Conservation (phyloP, 2,329 filamentous ascomycete species). For the Drechslerella stenobrocha region DNA sequence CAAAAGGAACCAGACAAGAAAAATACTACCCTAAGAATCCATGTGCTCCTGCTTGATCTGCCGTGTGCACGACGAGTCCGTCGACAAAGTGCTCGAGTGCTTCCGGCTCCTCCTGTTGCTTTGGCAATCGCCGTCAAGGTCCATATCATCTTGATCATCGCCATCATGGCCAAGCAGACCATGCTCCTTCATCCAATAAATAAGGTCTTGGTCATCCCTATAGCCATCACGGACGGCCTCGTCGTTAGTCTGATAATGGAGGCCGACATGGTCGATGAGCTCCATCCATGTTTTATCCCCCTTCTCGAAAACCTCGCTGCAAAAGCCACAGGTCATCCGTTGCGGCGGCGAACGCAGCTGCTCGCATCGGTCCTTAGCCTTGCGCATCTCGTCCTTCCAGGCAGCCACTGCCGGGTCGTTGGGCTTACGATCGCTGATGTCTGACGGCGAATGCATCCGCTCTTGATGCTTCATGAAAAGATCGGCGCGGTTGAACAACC, state of each 20-base stretch:
- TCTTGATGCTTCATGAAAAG: constrained; percentile 85
- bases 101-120: constrained; percentile 22
- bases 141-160: constrained; percentile 23
- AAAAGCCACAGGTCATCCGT: constrained; percentile 42
- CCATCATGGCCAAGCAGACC: constrained; percentile 10
- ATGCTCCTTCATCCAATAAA: constrained; percentile 39
- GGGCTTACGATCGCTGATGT: constrained; percentile 13
- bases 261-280: constrained; percentile 41
- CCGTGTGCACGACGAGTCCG: constrained; percentile 33
- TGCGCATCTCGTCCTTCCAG: constrained; percentile 39
- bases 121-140: constrained; percentile 20
- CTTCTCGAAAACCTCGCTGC: constrained; percentile 23
- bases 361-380: constrained; percentile 31
- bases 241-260: constrained; percentile 35
- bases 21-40: constrained; percentile 6
- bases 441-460: constrained; percentile 73
- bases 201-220: constrained; percentile 33
- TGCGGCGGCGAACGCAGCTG: constrained; percentile 27
- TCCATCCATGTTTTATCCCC: constrained; percentile 43
- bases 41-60: constrained; percentile 45
- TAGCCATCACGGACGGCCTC: constrained; percentile 13
- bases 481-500: constrained; percentile 81
- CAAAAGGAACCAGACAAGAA: background rate
- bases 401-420: constrained; percentile 14
- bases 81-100: constrained; percentile 31